Conservation (phyloP, 1,284 basidiomycete genomes). For the Coniophora puteana region DNA sequence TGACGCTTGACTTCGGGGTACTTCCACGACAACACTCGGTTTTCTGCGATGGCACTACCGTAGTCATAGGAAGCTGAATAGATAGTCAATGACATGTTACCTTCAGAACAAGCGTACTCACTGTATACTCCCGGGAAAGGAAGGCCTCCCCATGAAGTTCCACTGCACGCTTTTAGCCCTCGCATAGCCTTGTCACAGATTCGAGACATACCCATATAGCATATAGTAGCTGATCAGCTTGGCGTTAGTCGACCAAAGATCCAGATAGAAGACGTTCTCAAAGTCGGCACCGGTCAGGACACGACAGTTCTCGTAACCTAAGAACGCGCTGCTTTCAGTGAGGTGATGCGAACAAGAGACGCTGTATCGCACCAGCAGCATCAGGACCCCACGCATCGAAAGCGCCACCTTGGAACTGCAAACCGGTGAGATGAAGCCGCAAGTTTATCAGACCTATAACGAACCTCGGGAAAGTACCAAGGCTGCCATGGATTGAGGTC, state of each 20-base stretch:
- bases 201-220: slow-evolving; percentile 57
- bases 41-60: slow-evolving; percentile 63
- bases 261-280: slow-evolving; percentile 69
- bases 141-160: slow-evolving; percentile 76
- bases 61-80: slow-evolving; percentile 62
- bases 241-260: slow-evolving; percentile 73
- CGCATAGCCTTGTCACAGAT: neutral
- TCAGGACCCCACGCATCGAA: slow-evolving; percentile 73
- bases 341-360: slow-evolving; percentile 8
- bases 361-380: slow-evolving; percentile 43
- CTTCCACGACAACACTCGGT: slow-evolving; percentile 64
- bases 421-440: slow-evolving; percentile 8
- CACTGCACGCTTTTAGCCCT: slow-evolving; percentile 39
- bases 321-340: no score
- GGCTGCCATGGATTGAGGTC: slow-evolving; percentile 24
- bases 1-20: slow-evolving; percentile 74
- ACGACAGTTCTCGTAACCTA: slow-evolving; percentile 45
- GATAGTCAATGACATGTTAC: neutral
- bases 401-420: slow-evolving; percentile 65
- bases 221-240: slow-evolving; percentile 80
- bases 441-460: slow-evolving; percentile 8
- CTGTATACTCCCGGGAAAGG: slow-evolving; percentile 66
- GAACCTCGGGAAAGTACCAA: slow-evolving; percentile 28
- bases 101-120: no score
- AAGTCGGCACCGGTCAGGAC: slow-evolving; percentile 67